Percentiles rank a stretch among this genome's conserved stretches.
These are phyloP conservation scores for Sapria himalayana DNA, from an alignment of 345 rosid genomes.

Conservation along the genomic window DNA sequence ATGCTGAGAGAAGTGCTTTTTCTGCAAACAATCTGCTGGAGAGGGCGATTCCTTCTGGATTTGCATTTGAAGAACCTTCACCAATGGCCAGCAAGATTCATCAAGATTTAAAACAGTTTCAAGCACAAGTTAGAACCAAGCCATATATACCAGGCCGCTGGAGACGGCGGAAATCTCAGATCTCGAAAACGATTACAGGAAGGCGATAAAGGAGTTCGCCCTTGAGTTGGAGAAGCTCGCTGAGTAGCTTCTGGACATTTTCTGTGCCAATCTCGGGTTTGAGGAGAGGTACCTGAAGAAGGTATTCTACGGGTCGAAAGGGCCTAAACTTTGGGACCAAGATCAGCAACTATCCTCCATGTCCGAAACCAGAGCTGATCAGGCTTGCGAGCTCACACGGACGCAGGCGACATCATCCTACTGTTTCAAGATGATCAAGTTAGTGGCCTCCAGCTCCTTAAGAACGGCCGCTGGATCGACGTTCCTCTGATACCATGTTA, in stretches of 20 bases:
- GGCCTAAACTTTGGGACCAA: slow-evolving; percentile 74
- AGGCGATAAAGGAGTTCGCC: slow-evolving; percentile 39
- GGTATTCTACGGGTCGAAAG: slow-evolving; percentile 41
- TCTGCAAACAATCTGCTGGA: too few relatives aligned
- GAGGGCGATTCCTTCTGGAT: too few relatives aligned
- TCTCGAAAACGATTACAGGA: too few relatives aligned
- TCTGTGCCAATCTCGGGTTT: slow-evolving; percentile 63
- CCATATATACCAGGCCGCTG: too few relatives aligned
- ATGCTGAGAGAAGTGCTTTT: too few relatives aligned
- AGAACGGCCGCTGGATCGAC: slow-evolving; percentile 64
- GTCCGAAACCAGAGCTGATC: slow-evolving; percentile 76
- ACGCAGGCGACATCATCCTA: slow-evolving; percentile 79
- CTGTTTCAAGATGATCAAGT: slow-evolving; percentile 80
- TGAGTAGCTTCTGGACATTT: slow-evolving; percentile 33
- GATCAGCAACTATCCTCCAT: slow-evolving; percentile 81
- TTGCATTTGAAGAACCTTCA: too few relatives aligned
- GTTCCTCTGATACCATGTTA: slow-evolving; percentile 83
- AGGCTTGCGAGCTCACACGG: slow-evolving; percentile 95
- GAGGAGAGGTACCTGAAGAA: slow-evolving; percentile 64
- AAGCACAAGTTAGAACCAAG: too few relatives aligned
- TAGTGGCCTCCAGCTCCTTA: slow-evolving; percentile 87
- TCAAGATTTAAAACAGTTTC: too few relatives aligned
- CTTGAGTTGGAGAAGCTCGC: slow-evolving; percentile 39
- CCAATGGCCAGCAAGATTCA: too few relatives aligned
- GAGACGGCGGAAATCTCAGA: too few relatives aligned